Evolutionary conservation across 1,284 basidiomycete genomes (phyloP).

Genomic region (Macrocybe sp.): DNA sequence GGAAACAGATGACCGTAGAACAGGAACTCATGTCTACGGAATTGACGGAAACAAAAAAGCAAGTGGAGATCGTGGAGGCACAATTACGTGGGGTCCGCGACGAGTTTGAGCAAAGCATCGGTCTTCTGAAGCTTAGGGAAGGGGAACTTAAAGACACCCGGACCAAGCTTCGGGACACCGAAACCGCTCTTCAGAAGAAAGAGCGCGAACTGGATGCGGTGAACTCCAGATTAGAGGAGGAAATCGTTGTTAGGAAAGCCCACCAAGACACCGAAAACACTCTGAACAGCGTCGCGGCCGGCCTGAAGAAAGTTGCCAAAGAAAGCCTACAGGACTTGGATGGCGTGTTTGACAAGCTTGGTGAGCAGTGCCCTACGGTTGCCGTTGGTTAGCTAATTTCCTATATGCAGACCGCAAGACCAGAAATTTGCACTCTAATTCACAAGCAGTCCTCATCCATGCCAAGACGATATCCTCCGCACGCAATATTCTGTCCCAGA

Average conservation of each 20-base stretch:
- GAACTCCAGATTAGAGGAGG: slow-evolving; percentile 67
- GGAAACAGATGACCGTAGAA: slow-evolving; percentile 77
- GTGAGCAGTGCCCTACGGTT: slow-evolving; percentile 36
- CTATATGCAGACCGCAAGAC: slow-evolving; percentile 67
- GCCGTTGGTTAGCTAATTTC: not conserved
- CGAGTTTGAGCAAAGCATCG: slow-evolving; percentile 87
- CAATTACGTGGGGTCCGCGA: slow-evolving; percentile 79
- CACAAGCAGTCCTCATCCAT: slow-evolving; percentile 58
- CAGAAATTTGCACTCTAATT: slow-evolving; percentile 61
- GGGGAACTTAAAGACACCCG: slow-evolving; percentile 69
- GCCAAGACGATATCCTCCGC: slow-evolving; percentile 53
- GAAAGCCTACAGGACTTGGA: slow-evolving; percentile 72
- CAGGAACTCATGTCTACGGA: slow-evolving; percentile 74
- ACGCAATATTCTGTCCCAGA: slow-evolving; percentile 47
- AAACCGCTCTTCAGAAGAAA: slow-evolving; percentile 47
- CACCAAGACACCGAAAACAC: slow-evolving; percentile 72
- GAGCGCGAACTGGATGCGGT: slow-evolving; percentile 51
- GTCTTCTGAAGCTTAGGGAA: slow-evolving; percentile 67
- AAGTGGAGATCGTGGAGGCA: slow-evolving; percentile 78
- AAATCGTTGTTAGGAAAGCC: slow-evolving; percentile 70
- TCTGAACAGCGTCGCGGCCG: slow-evolving; percentile 68
- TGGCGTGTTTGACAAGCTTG: slow-evolving; percentile 80
- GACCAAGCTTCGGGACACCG: slow-evolving; percentile 50
- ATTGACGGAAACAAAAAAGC: slow-evolving; percentile 76
- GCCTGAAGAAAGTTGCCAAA: slow-evolving; percentile 60